phyloP scores from a whole-genome alignment of 164 flowering plant genomes.

The Malania oleifera region DNA sequence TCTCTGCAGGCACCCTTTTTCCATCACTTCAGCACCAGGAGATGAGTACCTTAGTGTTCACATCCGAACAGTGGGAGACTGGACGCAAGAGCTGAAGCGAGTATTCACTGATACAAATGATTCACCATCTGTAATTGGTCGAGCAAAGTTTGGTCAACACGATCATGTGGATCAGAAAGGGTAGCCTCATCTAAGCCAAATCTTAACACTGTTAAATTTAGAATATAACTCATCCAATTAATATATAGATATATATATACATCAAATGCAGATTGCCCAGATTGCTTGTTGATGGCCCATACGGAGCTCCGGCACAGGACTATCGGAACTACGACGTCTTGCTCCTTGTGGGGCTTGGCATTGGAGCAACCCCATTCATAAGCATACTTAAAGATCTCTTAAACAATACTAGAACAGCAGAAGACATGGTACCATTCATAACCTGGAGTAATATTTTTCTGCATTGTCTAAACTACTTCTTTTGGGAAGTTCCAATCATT shows the following conservation, averaged over 20 bases:
- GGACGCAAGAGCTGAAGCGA: conserved; percentile 78
- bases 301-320: conserved; percentile 97
- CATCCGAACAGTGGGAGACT: conserved; percentile 84
- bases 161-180: conserved; percentile 40
- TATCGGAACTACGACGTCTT: conserved; percentile 80
- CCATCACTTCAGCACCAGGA: conserved; percentile 92
- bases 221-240: neutral
- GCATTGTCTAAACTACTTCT: neutral
- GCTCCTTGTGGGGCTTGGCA: conserved; percentile 93
- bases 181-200: conserved; percentile 33
- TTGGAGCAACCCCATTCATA: conserved; percentile 97
- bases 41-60: conserved; percentile 89
- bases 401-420: conserved; percentile 50
- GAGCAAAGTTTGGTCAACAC: conserved; percentile 44
- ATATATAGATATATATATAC: neutral
- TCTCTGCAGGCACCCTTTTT: conserved; percentile 84
- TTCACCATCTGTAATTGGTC: conserved; percentile 44
- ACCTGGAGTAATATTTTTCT: neutral
- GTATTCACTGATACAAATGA: conserved; percentile 54
- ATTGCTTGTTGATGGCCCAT: conserved; percentile 90
- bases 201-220: neutral
- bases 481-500: neutral
- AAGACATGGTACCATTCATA: conserved; percentile 44
- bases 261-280: conserved; percentile 59
- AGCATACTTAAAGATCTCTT: conserved; percentile 87